Evolutionary conservation across 2,329 filamentous ascomycete genomes (phyloP).

Genomic region (Pseudocercospora musae): DNA sequence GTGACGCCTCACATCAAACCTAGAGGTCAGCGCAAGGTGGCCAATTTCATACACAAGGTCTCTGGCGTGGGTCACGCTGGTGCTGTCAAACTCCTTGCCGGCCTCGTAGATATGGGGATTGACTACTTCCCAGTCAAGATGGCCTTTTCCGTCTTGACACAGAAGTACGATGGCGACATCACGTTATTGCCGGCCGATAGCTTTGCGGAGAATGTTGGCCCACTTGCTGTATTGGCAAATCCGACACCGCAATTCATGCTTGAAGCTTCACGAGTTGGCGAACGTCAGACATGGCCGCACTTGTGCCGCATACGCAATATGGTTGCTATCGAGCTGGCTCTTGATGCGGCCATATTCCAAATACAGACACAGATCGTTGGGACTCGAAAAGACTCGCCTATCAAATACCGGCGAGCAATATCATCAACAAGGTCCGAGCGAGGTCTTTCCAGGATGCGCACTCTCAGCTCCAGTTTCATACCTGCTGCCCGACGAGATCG

Average conservation of each 20-base stretch:
- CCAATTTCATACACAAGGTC: slow-evolving; percentile 13
- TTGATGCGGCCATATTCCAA: slow-evolving; percentile 64
- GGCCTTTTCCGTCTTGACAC: slow-evolving; percentile 68
- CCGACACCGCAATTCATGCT: slow-evolving; percentile 85
- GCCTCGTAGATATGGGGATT: slow-evolving; percentile 16
- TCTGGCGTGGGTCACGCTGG: slow-evolving; percentile 17
- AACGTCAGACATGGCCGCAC: slow-evolving; percentile 89
- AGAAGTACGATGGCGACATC: slow-evolving; percentile 92
- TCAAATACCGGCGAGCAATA: slow-evolving; percentile 11
- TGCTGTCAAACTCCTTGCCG: slow-evolving; percentile 17
- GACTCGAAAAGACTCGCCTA: neutral
- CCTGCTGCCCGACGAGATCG: slow-evolving; percentile 16
- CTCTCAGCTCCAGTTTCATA: slow-evolving; percentile 1
- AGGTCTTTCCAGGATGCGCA: slow-evolving; percentile 8
- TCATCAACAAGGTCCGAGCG: slow-evolving; percentile 22
- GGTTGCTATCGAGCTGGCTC: slow-evolving; percentile 80
- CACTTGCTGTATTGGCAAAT: slow-evolving; percentile 76
- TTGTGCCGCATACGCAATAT: slow-evolving; percentile 80
- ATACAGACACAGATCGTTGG: slow-evolving; percentile 14
- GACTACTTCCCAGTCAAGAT: slow-evolving; percentile 47
- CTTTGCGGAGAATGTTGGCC: slow-evolving; percentile 56
- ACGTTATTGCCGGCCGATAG: slow-evolving; percentile 83
- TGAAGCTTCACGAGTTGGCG: slow-evolving; percentile 70
- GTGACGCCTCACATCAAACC: slow-evolving; percentile 54
- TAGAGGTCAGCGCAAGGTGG: slow-evolving; percentile 55